Conservation (phyloP, 2,329 filamentous ascomycete species). For the Colletotrichum plurivorum region DNA sequence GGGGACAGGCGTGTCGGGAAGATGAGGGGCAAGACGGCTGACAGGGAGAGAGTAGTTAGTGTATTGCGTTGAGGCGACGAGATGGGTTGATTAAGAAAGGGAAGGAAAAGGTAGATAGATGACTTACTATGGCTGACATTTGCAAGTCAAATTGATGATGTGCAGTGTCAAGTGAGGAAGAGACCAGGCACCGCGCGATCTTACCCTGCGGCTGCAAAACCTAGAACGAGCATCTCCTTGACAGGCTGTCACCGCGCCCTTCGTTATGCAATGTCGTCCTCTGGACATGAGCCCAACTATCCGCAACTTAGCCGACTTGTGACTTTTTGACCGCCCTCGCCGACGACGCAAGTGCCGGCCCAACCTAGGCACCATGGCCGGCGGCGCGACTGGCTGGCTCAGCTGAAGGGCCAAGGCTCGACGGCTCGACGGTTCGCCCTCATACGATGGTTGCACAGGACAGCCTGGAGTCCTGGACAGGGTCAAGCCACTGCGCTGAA, state of each 20-base stretch:
- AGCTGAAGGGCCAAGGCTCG: constrained; percentile 15
- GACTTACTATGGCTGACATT: constrained; percentile 12
- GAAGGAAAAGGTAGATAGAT: neutral
- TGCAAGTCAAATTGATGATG: neutral
- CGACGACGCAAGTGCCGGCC: constrained; percentile 8
- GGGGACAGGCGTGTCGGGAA: constrained; percentile 5
- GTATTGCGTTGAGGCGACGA: neutral
- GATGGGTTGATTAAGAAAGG: neutral
- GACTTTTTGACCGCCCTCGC: neutral
- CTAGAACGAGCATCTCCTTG: constrained; percentile 9
- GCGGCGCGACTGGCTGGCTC: neutral
- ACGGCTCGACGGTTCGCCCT: constrained; percentile 23
- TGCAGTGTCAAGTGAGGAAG: neutral
- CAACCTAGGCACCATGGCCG: neutral
- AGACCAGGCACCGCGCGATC: constrained; percentile 4
- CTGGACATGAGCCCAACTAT: neutral
- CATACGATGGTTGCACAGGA: constrained; percentile 33
- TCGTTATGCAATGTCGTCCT: neutral
- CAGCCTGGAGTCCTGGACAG: neutral
- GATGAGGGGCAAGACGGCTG: constrained; percentile 11
- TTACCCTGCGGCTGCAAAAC: constrained; percentile 25
- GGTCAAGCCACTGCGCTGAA: constrained; percentile 36
- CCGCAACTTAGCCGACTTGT: neutral
- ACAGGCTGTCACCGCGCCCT: neutral
- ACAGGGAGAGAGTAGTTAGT: neutral